Conservation (phyloP, 768 basidiomycete species). For the Pisolithus microcarpus region DNA sequence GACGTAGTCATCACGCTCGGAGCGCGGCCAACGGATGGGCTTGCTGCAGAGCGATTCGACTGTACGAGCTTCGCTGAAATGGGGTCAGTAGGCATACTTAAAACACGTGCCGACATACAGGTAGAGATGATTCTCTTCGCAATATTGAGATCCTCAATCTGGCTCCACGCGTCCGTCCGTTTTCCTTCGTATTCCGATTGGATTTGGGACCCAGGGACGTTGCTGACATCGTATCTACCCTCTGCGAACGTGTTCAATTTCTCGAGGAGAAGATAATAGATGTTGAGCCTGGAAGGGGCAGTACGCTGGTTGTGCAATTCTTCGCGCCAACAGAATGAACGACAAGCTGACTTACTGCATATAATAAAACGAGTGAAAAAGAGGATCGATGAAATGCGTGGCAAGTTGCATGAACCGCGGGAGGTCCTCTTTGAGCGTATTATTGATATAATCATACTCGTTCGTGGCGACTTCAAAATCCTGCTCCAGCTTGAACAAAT, state of each 20-base stretch:
- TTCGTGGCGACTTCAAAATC: conserved; percentile 89
- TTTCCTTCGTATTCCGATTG: conserved; percentile 69
- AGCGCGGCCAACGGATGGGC: conserved; percentile 31
- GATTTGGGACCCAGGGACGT: conserved; percentile 61
- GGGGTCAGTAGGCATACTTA: conserved; percentile 6
- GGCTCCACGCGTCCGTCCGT: conserved; percentile 75
- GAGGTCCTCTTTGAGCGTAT: conserved; percentile 81
- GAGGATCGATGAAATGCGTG: conserved; percentile 87
- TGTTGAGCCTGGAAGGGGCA: conserved; percentile 59
- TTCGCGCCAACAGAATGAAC: neutral
- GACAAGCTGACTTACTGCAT: conserved; percentile 74
- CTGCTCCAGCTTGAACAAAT: conserved; percentile 96
- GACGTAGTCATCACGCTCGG: conserved; percentile 20
- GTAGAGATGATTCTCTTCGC: conserved; percentile 80
- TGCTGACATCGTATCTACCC: conserved; percentile 67
- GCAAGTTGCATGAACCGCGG: conserved; percentile 87
- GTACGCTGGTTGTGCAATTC: neutral
- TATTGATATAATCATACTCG: conserved; percentile 92
- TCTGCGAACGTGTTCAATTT: conserved; percentile 85
- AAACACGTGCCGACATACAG: conserved; percentile 43
- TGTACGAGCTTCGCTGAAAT: conserved; percentile 62
- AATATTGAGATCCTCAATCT: conserved; percentile 74
- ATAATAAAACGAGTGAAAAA: conserved; percentile 99
- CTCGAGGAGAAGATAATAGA: conserved; percentile 91
- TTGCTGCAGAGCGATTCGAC: conserved; percentile 33